Evolutionary conservation across 768 basidiomycete genomes (phyloP), one percentile per base, ranked within the genome.

Genomic region (Tricholoma sp.): DNA sequence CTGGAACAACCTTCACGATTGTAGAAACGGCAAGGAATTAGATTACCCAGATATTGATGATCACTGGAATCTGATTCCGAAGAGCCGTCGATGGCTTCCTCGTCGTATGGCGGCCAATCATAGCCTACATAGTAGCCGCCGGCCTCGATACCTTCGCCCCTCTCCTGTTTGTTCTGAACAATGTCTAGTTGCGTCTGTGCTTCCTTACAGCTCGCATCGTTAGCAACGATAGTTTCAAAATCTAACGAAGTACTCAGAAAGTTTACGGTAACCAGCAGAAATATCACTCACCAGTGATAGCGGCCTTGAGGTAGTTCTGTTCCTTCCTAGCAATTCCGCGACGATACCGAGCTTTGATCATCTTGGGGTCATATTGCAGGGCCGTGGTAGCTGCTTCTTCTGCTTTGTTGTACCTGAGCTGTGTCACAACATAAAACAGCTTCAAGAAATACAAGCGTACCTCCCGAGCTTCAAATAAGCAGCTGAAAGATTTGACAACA

Each of bases 21-120:
- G 63, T 83, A 81, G 64, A 76, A 79, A 52, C 76, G 74, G 66
- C 83, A 84, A 0, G 82, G 75, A 1, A 72, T 68, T 0, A 67
- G 66, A 55, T 79, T 81, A 5, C 82, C 83, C 0, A 56, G 57
- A 59, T 83, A 81, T 18, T 66, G 61, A 60, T 70, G 81, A 62
- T 84, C 83, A 31, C 77, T 79, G n/a, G 79, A 78, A 59, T 83
- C 82, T 0, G 79, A 81, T 31, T 75, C 71, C 31, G 70, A 74
- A 19, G 72, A 61, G 5, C 72, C 72, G 19, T 65, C 50, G 3
- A 59, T 53, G 0, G 60, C 52, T 24, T 66, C 63, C 4, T 73
- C 76, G 27, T 69, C 64, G 49, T 61, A 61, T 22, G 41, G 39
- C 56, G 61, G 59, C 62, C 63, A 56, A 55, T 54, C 18, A 21